Percentiles rank a stretch among this genome's conserved stretches.
phyloP scores from a whole-genome alignment of 495 filamentous ascomycete species.

The Mytilinidion resinicola region DNA sequence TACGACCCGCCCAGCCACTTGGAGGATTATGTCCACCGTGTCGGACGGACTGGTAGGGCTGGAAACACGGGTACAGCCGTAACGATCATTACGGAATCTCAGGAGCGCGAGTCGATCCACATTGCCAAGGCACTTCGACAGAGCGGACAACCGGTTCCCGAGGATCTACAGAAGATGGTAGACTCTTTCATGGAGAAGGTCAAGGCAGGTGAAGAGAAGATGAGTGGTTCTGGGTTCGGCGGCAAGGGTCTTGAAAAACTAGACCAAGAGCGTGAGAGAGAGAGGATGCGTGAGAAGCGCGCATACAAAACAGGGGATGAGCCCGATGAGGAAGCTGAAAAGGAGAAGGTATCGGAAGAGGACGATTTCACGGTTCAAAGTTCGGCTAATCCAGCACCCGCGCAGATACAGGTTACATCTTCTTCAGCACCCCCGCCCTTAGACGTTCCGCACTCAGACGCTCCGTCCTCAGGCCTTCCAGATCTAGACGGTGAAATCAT shows the following conservation, averaged over 20 bases:
- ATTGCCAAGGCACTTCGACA: constrained; percentile 92
- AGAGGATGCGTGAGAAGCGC: constrained; percentile 76
- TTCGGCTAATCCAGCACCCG: constrained; percentile 15
- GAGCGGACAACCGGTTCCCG: constrained; percentile 75
- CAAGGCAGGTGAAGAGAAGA: constrained; percentile 84
- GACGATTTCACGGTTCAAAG: constrained; percentile 39
- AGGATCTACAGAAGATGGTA: constrained; percentile 58
- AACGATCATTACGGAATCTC: constrained; percentile 77
- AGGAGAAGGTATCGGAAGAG: constrained; percentile 28
- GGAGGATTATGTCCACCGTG: constrained; percentile 97
- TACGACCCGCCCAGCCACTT: constrained; percentile 95
- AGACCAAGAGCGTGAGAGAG: constrained; percentile 82
- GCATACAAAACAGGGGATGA: constrained; percentile 87
- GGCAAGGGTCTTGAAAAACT: constrained; percentile 90
- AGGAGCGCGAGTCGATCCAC: constrained; percentile 83
- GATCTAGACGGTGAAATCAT: constrained; percentile 56
- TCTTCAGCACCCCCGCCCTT: constrained; percentile 14
- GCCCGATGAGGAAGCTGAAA: constrained; percentile 55
- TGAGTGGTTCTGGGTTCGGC: constrained; percentile 75
- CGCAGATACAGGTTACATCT: not conserved
- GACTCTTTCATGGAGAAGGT: constrained; percentile 78
- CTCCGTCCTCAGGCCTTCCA: not conserved
- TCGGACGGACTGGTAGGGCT: constrained; percentile 88
- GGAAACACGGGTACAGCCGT: constrained; percentile 93
- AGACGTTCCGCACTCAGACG: constrained; percentile 36